Evolutionary conservation across 2,329 filamentous ascomycete genomes (phyloP).

Genomic region (Pyricularia grisea): DNA sequence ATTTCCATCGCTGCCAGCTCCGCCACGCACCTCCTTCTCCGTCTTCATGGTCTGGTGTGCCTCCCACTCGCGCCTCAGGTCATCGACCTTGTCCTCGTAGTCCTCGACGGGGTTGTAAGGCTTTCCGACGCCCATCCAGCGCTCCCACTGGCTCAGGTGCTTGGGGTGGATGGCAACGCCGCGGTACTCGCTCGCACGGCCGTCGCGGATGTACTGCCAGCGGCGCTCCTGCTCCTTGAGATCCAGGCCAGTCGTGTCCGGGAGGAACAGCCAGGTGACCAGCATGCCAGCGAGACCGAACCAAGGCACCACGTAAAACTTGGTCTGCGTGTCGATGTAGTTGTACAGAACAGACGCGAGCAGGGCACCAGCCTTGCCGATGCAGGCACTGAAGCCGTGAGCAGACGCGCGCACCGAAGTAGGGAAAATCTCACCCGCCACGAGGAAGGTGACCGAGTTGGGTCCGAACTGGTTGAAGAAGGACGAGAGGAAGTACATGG

Average conservation of each 20-base stretch:
- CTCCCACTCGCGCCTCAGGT: constrained; percentile 62
- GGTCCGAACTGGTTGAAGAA: constrained; percentile 99
- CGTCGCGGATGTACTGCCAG: constrained; percentile 77
- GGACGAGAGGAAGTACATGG: constrained; percentile 95
- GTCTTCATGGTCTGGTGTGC: constrained; percentile 34
- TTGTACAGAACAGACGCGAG: constrained; percentile 85
- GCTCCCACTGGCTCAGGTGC: constrained; percentile 85
- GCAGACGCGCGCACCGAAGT: constrained; percentile 88
- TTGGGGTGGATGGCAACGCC: constrained; percentile 85
- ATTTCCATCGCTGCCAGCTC: constrained; percentile 1
- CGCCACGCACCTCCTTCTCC: constrained; percentile 36
- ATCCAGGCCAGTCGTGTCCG: constrained; percentile 94
- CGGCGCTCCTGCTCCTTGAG: constrained; percentile 95
- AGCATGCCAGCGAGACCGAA: constrained; percentile 84
- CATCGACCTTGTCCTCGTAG: constrained; percentile 74
- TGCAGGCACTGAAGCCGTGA: constrained; percentile 88
- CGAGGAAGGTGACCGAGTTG: constrained; percentile 93
- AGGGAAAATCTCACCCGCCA: constrained; percentile 93
- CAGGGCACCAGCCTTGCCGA: constrained; percentile 82
- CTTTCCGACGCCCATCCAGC: constrained; percentile 67
- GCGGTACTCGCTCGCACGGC: constrained; percentile 75
- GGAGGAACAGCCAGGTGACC: constrained; percentile 76
- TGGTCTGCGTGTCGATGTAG: constrained; percentile 77
- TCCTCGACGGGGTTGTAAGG: constrained; percentile 75
- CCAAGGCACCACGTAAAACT: constrained; percentile 92